Evolutionary conservation across 2,329 filamentous ascomycete genomes (phyloP), one percentile per base, ranked within the genome.

Genomic region (Hypoxylon sp.): DNA sequence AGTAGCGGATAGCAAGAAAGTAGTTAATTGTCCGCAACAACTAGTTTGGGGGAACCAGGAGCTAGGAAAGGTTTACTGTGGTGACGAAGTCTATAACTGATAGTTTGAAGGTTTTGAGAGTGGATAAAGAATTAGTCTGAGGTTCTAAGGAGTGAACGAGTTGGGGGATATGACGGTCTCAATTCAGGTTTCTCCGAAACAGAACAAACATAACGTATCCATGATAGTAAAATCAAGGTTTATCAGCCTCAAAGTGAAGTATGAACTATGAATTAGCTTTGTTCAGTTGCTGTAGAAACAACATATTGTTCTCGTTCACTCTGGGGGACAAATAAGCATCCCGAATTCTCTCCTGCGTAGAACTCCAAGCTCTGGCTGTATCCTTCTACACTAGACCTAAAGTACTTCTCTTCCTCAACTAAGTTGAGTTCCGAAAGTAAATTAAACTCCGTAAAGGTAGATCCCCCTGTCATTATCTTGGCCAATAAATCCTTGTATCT

Each of bases 351-450:
- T 10, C 67, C 67, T 8, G 44, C 17, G n/a, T 60, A 72, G 8
- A 64, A 57, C 13, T 59, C 68, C 17, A 53, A 17, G 39, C 29
- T 52, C 5, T n/a, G 29, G 4, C 26, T 24, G 17, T 70, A 70
- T 6, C 33, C 50, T 17, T 46, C 24, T 17, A 65, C 22, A 8
- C 11, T 52, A 24, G 44, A n/a, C 35, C 42, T 48, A 10, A 65
- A 72, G 24, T 52, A 65, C n/a, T 29, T 42, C 13, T 59, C 65
- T 42, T 72, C 68, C 17, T 59, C 37, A 3, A 29, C 35, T 14
- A 72, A 51, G n/a, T 37, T 37, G 9, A 72, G 42, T 17, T 47
- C 47, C n/a, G 19, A 3, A 8, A 72, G 57, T 6, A 72, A 42
- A 17, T 70, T 59, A 10, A 63, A 64, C 13, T 17, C 60, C 9